Base-by-base conservation (phyloP, 352 stramenopile species). In the Pseudoperonospora humuli region DNA sequence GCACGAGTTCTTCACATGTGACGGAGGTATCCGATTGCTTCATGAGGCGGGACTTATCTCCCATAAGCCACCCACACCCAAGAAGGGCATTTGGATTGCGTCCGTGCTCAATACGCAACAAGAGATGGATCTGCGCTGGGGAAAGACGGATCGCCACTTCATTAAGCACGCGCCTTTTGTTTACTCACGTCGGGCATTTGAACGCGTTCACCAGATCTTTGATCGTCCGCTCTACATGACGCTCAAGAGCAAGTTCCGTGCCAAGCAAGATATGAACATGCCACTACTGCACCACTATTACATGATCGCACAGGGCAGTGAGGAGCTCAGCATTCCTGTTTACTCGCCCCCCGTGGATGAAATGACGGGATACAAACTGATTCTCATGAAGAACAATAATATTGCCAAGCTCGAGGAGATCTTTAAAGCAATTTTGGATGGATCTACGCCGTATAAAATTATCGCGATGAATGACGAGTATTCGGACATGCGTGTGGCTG, bases 111-210 rank as follows among this genome's bases (percentile, higher is more conserved):
- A 91, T 54, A 94, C 82, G n/a, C 79, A 91, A 42, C 76, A 91
- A 45, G 75, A 87, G 34, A 91, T 93, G 77, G 82, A 94, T 54
- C 48, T 85, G 39, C 76, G 71, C 10, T 92, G 76, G 73, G 82
- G 82, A 3, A 64, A 86, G 44, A 56, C 78, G 2, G 75, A 88
- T 27, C 73, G 77, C 24, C 62, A 91, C 57, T 94, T 87, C 46
- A 88, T 94, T 54, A 94, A 94, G 54, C 82, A 94, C 58, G 82
- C 82, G 28, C 82, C 82, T 14, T 94, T 90, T 46, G 70, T 94
- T 3, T 94, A 94, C 67, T 89, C 73, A 25, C 79, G 80, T 40
- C 75, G 64, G 26, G 82, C 82, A 7, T 94, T 94, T 47, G 77
- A 91, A 45, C 77, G 77, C 9, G 50, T 94, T 35, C 82, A 94